A percentile compares a stretch with the other conserved stretches of the same genome.
These are phyloP conservation scores for Backusella westeae DNA, from an alignment of 192 early-diverging fungal genomes.

Conservation along the genomic window DNA sequence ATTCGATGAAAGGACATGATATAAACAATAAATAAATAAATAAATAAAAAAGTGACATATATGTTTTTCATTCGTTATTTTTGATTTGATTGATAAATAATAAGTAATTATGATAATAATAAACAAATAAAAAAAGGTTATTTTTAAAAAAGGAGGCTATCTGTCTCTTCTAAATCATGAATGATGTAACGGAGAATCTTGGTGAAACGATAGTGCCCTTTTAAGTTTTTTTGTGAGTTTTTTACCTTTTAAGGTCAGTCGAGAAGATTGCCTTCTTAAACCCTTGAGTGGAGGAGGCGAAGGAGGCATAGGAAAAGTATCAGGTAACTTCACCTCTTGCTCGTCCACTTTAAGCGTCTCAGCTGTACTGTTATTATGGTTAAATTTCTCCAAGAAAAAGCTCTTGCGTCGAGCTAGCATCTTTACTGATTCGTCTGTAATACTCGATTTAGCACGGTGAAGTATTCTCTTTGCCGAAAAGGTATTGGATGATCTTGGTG, in stretches of 20 bases:
- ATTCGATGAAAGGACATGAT: not conserved
- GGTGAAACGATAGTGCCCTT: conserved; percentile 2
- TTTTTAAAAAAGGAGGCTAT: not conserved
- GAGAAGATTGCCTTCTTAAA: conserved; percentile 14
- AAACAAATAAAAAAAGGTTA: conserved; percentile 3
- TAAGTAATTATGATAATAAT: not conserved
- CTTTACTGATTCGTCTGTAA: conserved; percentile 2
- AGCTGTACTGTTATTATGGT: not conserved
- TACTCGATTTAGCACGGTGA: conserved; percentile 10
- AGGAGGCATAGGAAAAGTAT: not conserved
- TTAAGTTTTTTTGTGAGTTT: conserved; percentile 2
- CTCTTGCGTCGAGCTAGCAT: not conserved
- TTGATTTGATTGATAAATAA: not conserved
- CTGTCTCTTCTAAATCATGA: not conserved
- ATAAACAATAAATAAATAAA: conserved; percentile 2
- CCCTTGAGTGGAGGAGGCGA: not conserved
- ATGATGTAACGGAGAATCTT: conserved; percentile 1
- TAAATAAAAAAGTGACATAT: conserved; percentile 1
- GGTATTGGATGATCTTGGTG: not conserved
- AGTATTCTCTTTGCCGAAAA: conserved; percentile 6
- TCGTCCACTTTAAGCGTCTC: not conserved
- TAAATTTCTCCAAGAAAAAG: not conserved
- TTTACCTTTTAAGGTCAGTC: conserved; percentile 2
- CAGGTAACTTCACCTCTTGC: not conserved
- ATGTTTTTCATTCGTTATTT: not conserved